These are phyloP conservation scores for Aureobasidium subglaciale DNA, from an alignment of 2,329 filamentous ascomycete species.

Conservation along the genomic window DNA sequence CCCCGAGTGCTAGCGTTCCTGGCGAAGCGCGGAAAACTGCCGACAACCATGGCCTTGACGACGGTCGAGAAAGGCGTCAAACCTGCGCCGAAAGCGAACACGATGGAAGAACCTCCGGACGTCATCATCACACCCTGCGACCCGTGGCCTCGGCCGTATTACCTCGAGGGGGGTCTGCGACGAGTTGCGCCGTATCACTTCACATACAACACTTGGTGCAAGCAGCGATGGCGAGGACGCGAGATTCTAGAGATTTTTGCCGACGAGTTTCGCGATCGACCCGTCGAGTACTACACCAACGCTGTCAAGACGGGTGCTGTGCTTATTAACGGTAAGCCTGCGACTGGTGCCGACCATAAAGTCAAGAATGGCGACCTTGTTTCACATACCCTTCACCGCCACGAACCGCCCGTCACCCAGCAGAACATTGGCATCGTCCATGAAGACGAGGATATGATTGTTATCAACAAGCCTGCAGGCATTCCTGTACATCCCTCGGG, in stretches of 20 bases:
- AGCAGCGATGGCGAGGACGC: conserved; percentile 83
- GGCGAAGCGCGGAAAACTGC: conserved; percentile 39
- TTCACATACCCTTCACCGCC: conserved; percentile 87
- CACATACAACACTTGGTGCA: conserved; percentile 93
- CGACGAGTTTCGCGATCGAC: conserved; percentile 84
- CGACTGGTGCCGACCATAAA: conserved; percentile 58
- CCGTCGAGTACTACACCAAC: conserved; percentile 74
- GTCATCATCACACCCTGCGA: conserved; percentile 48
- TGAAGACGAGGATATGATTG: conserved; percentile 87
- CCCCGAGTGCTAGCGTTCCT: conserved; percentile 46
- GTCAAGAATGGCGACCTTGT: conserved; percentile 86
- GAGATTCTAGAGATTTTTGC: conserved; percentile 80
- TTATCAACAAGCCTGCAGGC: conserved; percentile 94
- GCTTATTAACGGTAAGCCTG: conserved; percentile 66
- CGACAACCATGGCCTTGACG: conserved; percentile 40
- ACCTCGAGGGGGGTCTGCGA: conserved; percentile 73
- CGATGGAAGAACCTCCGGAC: conserved; percentile 39
- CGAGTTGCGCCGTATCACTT: conserved; percentile 81
- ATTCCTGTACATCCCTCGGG: conserved; percentile 93
- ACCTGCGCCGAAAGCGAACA: conserved; percentile 20
- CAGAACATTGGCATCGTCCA: conserved; percentile 75
- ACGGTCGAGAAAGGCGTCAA: conserved; percentile 20
- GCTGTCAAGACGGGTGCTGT: conserved; percentile 78
- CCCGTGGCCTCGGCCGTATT: conserved; percentile 66
- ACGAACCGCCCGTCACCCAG: conserved; percentile 86